Conservation (phyloP, 2,329 filamentous ascomycete genomes). For the Paracoccidioides lutzii region DNA sequence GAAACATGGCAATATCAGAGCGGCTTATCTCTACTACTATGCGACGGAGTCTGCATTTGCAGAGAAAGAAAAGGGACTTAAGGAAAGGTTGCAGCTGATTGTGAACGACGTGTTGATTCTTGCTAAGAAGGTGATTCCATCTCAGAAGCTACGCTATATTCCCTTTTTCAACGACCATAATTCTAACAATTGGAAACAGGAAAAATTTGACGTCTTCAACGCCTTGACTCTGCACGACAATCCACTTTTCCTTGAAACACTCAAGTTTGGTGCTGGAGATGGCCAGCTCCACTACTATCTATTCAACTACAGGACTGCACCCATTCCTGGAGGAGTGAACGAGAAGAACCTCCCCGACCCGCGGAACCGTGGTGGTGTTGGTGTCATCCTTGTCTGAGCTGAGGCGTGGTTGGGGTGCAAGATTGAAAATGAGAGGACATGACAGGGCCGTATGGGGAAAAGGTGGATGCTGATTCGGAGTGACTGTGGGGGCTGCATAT, state of each 20-base stretch:
- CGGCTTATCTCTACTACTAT: conserved; percentile 97
- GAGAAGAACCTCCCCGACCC: conserved; percentile 64
- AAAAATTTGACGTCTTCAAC: conserved; percentile 91
- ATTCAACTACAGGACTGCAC: conserved; percentile 86
- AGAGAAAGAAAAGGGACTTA: conserved; percentile 45
- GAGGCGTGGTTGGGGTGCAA: background rate
- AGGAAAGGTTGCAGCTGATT: conserved; percentile 66
- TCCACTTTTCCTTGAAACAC: conserved; percentile 77
- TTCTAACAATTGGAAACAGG: conserved; percentile 23
- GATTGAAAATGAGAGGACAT: background rate
- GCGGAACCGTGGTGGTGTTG: conserved; percentile 69
- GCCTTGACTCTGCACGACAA: conserved; percentile 90
- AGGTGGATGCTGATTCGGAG: background rate
- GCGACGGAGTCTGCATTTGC: conserved; percentile 66
- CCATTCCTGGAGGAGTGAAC: conserved; percentile 77
- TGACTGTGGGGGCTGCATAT: background rate
- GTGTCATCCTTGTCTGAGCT: conserved; percentile 69
- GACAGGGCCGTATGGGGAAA: background rate
- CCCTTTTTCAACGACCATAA: background rate
- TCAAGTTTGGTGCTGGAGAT: conserved; percentile 90
- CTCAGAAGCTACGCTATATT: background rate
- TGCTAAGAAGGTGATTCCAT: conserved; percentile 54
- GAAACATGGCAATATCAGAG: conserved; percentile 67
- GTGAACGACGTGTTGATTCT: conserved; percentile 77
- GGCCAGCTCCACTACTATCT: conserved; percentile 94